Percentiles rank a stretch among this genome's conserved stretches.
These are phyloP conservation scores for Trichophaea hybrida DNA, from an alignment of 2,329 filamentous ascomycete species.

Conservation along the genomic window DNA sequence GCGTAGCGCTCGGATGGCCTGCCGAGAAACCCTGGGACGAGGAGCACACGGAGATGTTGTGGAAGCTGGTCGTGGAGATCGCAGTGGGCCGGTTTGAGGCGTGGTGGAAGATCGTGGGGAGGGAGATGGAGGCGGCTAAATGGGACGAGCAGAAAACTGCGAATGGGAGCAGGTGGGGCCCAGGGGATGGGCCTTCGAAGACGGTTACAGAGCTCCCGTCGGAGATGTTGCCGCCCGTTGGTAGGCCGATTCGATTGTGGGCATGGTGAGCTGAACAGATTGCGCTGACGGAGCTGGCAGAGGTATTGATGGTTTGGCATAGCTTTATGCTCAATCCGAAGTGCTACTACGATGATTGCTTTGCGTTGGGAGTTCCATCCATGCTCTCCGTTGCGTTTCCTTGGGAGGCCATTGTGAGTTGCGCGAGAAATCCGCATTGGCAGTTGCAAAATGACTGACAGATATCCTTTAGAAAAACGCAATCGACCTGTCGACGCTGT, in stretches of 20 bases:
- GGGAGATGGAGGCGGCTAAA: constrained; percentile 32
- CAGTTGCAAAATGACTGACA: not conserved
- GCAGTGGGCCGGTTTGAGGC: constrained; percentile 53
- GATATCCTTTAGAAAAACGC: not conserved
- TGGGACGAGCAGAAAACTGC: constrained; percentile 12
- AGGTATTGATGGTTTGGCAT: constrained; percentile 70
- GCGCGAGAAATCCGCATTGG: constrained; percentile 32
- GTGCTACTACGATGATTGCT: constrained; percentile 57
- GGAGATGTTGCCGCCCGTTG: constrained; percentile 43
- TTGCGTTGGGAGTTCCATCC: constrained; percentile 42
- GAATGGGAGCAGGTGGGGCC: constrained; percentile 17
- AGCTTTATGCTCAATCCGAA: constrained; percentile 64
- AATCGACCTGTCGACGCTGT: not conserved
- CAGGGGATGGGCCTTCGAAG: constrained; percentile 17
- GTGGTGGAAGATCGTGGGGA: constrained; percentile 44
- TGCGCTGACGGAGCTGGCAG: constrained; percentile 31
- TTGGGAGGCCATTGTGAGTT: constrained; percentile 42
- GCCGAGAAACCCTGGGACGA: constrained; percentile 28
- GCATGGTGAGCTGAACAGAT: not conserved
- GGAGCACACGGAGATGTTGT: constrained; percentile 53
- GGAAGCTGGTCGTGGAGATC: constrained; percentile 53
- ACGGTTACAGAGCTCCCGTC: constrained; percentile 31
- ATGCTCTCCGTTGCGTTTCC: constrained; percentile 52
- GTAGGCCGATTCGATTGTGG: constrained; percentile 30
- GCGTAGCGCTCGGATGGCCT: constrained; percentile 28